Percentiles rank a stretch among this genome's conserved stretches.
Conservation (phyloP, 2,329 filamentous ascomycete genomes). For the Fusarium nisikadoi region DNA sequence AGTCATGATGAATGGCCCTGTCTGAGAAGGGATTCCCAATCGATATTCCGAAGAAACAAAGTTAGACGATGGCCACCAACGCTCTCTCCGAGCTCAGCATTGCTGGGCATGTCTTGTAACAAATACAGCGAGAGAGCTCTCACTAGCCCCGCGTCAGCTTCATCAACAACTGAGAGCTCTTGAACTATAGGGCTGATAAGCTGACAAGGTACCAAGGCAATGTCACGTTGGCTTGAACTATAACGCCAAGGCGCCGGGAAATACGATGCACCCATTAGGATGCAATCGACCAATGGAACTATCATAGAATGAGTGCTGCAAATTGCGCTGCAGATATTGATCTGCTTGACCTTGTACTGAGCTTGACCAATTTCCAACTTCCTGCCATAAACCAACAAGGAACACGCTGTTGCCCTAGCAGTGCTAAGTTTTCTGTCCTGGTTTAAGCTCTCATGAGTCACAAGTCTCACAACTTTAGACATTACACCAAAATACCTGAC, state of each 20-base stretch:
- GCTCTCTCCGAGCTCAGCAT: neutral
- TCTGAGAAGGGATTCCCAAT: neutral
- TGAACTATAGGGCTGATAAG: neutral
- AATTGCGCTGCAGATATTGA: neutral
- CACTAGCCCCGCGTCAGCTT: neutral
- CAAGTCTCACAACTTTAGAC: too few species aligned
- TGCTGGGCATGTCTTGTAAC: neutral
- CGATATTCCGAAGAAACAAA: neutral
- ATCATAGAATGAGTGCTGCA: neutral
- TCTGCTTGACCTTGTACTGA: neutral
- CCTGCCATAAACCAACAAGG: neutral
- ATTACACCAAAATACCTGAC: too few species aligned
- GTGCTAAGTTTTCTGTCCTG: too few species aligned
- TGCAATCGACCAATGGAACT: neutral
- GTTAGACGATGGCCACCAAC: neutral
- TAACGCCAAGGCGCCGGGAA: slow-evolving; percentile 10
- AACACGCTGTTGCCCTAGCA: neutral
- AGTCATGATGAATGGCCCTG: slow-evolving; percentile 1
- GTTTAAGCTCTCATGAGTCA: too few species aligned
- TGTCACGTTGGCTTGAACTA: neutral
- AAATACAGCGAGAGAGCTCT: rapidly evolving
- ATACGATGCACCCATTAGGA: slow-evolving; percentile 14
- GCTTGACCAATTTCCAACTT: neutral
- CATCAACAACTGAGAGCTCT: neutral
- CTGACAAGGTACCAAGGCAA: neutral